phyloP scores from a whole-genome alignment of 164 flowering plant species.

The Liquidambar formosana region DNA sequence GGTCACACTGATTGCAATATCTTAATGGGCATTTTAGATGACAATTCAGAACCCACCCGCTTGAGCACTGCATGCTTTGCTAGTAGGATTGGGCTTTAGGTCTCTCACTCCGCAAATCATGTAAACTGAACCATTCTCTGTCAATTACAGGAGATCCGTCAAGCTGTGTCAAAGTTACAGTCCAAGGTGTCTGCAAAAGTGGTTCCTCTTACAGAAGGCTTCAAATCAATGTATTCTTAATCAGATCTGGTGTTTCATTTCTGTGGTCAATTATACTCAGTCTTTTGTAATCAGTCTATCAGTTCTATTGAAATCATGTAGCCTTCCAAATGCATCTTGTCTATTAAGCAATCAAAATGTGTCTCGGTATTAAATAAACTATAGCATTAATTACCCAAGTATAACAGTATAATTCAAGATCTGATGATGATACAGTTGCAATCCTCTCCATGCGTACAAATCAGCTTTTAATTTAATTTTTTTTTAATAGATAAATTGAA shows the following conservation, averaged over 20 bases:
- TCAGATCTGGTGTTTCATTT: neutral
- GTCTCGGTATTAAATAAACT: too few species aligned
- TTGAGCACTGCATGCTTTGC: neutral
- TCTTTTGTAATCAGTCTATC: neutral
- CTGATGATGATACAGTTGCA: too few species aligned
- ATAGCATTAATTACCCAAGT: too few species aligned
- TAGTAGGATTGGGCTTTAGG: neutral
- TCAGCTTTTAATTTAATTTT: too few species aligned
- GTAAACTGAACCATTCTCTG: neutral
- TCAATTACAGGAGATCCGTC: conserved; percentile 64
- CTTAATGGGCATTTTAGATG: too few species aligned
- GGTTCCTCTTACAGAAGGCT: conserved; percentile 84
- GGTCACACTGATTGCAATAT: too few species aligned
- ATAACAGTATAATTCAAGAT: too few species aligned
- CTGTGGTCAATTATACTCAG: neutral
- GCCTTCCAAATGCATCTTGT: neutral
- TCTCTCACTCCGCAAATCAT: neutral
- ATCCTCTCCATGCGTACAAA: too few species aligned
- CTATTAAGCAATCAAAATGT: too few species aligned
- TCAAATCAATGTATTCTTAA: conserved; percentile 57
- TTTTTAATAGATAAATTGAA: too few species aligned
- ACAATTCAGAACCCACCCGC: too few species aligned
- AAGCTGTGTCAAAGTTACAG: conserved; percentile 72
- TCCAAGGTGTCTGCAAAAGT: conserved; percentile 74
- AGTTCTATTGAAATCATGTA: conserved; percentile 1